These are phyloP conservation scores for Candida smagusa DNA, from an alignment of 1,139 yeast genomes.

Conservation along the genomic window DNA sequence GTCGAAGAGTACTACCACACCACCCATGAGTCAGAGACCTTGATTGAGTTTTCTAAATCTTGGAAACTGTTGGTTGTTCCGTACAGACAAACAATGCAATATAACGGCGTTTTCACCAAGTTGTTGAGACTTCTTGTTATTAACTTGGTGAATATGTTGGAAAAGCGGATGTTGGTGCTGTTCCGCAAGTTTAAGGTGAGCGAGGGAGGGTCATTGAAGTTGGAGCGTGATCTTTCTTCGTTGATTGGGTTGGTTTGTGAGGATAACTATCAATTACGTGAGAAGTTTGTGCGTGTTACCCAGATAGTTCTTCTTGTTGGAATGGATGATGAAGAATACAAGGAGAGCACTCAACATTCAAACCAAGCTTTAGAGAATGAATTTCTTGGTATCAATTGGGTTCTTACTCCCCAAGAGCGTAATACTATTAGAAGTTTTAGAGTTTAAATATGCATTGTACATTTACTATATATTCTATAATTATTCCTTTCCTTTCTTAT, in stretches of 20 bases:
- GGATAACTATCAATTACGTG: constrained; percentile 68
- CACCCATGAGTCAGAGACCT: constrained; percentile 26
- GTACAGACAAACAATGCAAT: constrained; percentile 57
- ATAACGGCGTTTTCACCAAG: constrained; percentile 40
- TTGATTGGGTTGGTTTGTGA: constrained; percentile 64
- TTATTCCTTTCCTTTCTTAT: not conserved
- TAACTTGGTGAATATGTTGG: constrained; percentile 51
- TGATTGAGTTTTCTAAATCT: constrained; percentile 47
- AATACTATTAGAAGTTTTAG: constrained; percentile 51
- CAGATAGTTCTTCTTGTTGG: constrained; percentile 81
- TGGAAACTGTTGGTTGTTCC: constrained; percentile 71
- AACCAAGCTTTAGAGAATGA: constrained; percentile 20
- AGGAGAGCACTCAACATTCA: constrained; percentile 28
- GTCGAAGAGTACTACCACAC: constrained; percentile 43
- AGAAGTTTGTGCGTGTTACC: constrained; percentile 74
- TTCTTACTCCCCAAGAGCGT: constrained; percentile 73
- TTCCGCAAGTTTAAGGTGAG: constrained; percentile 60
- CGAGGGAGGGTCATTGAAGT: constrained; percentile 77
- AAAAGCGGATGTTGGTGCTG: constrained; percentile 63
- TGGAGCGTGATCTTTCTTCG: constrained; percentile 79
- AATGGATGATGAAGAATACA: constrained; percentile 75
- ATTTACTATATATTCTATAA: too few relatives aligned
- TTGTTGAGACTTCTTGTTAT: constrained; percentile 54
- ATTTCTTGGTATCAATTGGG: constrained; percentile 66
- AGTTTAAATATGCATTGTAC: not conserved